Conservation (phyloP, 75 land plant genomes). For the Azolla pinnata region DNA sequence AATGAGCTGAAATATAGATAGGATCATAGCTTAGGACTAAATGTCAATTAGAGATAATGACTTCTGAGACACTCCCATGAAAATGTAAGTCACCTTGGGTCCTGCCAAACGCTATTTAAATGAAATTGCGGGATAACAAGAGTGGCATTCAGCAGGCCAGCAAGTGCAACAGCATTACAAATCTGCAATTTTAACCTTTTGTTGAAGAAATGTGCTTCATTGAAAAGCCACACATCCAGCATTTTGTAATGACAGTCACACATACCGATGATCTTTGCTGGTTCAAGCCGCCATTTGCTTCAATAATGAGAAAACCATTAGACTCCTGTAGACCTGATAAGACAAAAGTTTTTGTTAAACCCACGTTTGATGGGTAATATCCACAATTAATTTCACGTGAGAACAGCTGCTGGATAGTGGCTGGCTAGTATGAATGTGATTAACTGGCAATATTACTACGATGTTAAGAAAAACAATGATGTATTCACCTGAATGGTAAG, state of each 20-base stretch:
- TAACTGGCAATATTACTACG: too few relatives aligned
- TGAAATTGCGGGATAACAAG: slow-evolving; percentile 87
- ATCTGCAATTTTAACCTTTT: slow-evolving; percentile 38
- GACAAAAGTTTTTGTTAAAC: background rate
- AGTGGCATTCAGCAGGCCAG: slow-evolving; percentile 80
- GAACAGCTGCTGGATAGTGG: too few relatives aligned
- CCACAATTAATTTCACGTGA: too few relatives aligned
- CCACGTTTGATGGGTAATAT: too few relatives aligned
- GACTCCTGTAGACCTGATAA: slow-evolving; percentile 46
- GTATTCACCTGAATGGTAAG: too few relatives aligned
- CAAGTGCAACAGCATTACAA: slow-evolving; percentile 98
- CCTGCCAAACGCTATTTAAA: slow-evolving; percentile 92
- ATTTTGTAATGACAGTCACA: background rate
- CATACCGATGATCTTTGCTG: slow-evolving; percentile 73
- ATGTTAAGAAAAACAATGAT: too few relatives aligned
- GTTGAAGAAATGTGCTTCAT: background rate
- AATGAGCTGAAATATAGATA: slow-evolving; percentile 48
- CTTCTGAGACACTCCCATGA: background rate
- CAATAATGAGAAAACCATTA: slow-evolving; percentile 69
- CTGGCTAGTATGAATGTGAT: too few relatives aligned
- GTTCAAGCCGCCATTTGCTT: slow-evolving; percentile 89
- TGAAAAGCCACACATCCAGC: background rate
- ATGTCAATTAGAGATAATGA: background rate
- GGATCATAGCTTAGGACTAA: background rate
- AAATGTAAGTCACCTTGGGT: slow-evolving; percentile 49